A percentile compares a stretch with the other conserved stretches of the same genome.
These are phyloP conservation scores for Kitagawia praeruptora DNA, from an alignment of 129 eudicot species.

Conservation along the genomic window DNA sequence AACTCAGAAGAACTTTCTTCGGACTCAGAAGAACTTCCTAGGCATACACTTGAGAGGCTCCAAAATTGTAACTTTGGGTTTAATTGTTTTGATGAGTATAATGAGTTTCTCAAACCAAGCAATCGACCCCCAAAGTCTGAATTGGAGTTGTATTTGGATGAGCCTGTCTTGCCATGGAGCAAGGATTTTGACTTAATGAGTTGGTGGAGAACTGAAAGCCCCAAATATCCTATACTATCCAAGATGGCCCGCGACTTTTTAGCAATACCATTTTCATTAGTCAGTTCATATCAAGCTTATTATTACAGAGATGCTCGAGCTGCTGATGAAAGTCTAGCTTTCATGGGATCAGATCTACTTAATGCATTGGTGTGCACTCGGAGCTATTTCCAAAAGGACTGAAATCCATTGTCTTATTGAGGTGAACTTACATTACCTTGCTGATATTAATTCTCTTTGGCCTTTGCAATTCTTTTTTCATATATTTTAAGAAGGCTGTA, in stretches of 20 bases:
- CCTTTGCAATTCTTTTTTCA: background rate
- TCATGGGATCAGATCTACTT: background rate
- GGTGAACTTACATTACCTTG: background rate
- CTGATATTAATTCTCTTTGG: background rate
- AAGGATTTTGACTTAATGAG: slow-evolving; percentile 19
- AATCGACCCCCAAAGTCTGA: slow-evolving; percentile 23
- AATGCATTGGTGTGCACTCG: slow-evolving; percentile 26
- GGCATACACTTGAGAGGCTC: background rate
- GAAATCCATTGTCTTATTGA: background rate
- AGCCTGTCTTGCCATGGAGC: slow-evolving; percentile 25
- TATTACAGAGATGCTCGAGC: background rate
- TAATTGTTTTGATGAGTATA: slow-evolving; percentile 11
- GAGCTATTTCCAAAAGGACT: slow-evolving; percentile 16
- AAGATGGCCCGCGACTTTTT: slow-evolving; percentile 32
- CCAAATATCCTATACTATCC: slow-evolving; percentile 23
- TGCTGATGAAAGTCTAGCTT: background rate
- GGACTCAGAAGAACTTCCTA: background rate
- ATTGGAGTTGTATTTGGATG: slow-evolving; percentile 24
- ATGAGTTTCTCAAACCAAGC: slow-evolving; percentile 1
- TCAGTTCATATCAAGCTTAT: slow-evolving; percentile 15
- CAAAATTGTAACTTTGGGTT: slow-evolving; percentile 3
- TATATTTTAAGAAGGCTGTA: background rate
- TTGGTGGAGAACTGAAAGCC: slow-evolving; percentile 31
- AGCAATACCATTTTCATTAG: slow-evolving; percentile 30
- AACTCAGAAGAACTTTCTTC: background rate